Base-by-base conservation (phyloP, 495 filamentous ascomycete species). In the Neurospora sp. region DNA sequence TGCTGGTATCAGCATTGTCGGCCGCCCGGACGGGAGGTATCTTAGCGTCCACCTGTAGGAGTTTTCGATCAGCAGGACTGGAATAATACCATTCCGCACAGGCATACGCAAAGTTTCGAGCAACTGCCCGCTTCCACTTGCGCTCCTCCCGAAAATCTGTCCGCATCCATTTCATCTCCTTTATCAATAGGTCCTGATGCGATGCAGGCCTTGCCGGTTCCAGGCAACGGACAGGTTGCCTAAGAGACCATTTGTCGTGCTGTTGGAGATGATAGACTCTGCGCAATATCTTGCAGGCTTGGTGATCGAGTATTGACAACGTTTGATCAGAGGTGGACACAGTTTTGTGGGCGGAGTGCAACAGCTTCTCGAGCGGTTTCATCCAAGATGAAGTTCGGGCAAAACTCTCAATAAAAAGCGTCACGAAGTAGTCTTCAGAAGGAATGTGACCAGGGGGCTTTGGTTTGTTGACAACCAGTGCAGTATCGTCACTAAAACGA, bases 121-220 rank as follows among this genome's bases (percentile, higher is more conserved):
- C 94, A 49, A 91, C 88, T 70, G 92, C 89, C 74, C 90, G 89
- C 81, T 98, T 98, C 93, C 93, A 97, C 80, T 96, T 97, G 38
- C 93, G 84, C 81, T 99, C 96, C 82, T 97, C 93, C 39, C 92
- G 87, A 77, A 98, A 98, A 83, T 99, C 96, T 3, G 93, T 97
- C 44, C 93, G 88, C 90, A 99, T 93, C 96, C 96, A 98, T 81
- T 93, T 97, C 88, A 95, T 92, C 82, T 99, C 93, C 75, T 93
- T 87, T 10, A 98, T 83, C 49, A 98, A 80, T 60, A 96, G 87
- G 84, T 99, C 96, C 88, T 89, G 91, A 79, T 98, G 95, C 7
- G 90, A 88, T 3, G 87, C 85, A 14, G 91, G 90, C 44, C 93
- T 88, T 9, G 85, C 85, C 39, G 96, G 96, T 79, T 99, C 96